These are phyloP conservation scores for Onygenales sp. DNA, from an alignment of 2,329 filamentous ascomycete species.

Conservation along the genomic window DNA sequence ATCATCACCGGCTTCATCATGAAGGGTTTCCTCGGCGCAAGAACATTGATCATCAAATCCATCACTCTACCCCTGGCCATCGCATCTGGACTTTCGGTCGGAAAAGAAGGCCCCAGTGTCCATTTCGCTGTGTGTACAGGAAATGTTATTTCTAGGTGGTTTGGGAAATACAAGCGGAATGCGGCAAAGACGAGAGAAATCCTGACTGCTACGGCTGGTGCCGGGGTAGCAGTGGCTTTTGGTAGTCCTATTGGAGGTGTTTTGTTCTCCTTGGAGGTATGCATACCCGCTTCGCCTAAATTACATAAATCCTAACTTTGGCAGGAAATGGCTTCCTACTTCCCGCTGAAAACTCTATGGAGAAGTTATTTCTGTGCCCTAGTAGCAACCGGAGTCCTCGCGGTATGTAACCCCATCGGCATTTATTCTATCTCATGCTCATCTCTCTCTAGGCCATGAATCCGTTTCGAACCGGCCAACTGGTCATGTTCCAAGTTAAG, in stretches of 20 bases:
- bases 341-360: conserved; percentile 96
- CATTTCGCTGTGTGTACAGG: conserved; percentile 97
- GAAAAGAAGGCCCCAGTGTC: conserved; percentile 97
- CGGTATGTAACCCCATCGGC: conserved; percentile 37
- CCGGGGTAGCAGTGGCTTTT: conserved; percentile 92
- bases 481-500: conserved; percentile 97
- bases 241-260: conserved; percentile 96
- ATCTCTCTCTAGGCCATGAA: conserved; percentile 63
- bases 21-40: conserved; percentile 91
- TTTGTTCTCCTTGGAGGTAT: conserved; percentile 76
- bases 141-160: conserved; percentile 88
- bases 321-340: conserved; percentile 87
- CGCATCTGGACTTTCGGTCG: conserved; percentile 84
- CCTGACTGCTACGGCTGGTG: conserved; percentile 84
- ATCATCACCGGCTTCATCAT: conserved; percentile 98
- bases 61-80: conserved; percentile 85
- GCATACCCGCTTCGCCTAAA: neutral
- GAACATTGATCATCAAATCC: conserved; percentile 90
- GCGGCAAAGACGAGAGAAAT: conserved; percentile 94
- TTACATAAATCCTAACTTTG: conserved; percentile 10
- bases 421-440: neutral
- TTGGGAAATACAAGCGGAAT: conserved; percentile 83
- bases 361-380: conserved; percentile 95
- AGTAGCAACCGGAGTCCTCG: conserved; percentile 83
- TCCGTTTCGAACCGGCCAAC: conserved; percentile 88